phyloP scores from a whole-genome alignment of 2,329 filamentous ascomycete genomes.

The Trichoderma atroviride region DNA sequence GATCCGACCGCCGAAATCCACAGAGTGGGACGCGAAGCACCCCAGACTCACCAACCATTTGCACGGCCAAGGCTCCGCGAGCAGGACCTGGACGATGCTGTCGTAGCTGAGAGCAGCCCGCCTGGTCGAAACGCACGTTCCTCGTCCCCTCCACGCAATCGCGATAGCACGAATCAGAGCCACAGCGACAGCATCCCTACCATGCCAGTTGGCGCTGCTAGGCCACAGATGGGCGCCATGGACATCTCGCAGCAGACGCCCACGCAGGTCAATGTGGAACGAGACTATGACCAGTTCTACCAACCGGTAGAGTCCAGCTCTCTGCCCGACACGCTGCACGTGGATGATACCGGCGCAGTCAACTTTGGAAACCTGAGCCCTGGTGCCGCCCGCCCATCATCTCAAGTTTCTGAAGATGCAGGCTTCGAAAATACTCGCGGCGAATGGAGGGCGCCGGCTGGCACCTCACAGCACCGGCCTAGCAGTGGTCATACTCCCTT shows the following conservation, averaged over 20 bases:
- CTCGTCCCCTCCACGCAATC: neutral
- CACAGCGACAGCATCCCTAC: slow-evolving; percentile 29
- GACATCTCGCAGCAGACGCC: slow-evolving; percentile 55
- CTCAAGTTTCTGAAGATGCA: slow-evolving; percentile 47
- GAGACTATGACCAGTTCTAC: slow-evolving; percentile 56
- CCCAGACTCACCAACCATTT: slow-evolving; percentile 19
- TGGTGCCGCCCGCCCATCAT: slow-evolving; percentile 41
- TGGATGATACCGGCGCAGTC: slow-evolving; percentile 55
- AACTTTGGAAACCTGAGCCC: slow-evolving; percentile 47
- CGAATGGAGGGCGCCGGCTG: slow-evolving; percentile 43
- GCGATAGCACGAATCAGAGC: neutral
- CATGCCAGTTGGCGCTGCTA: slow-evolving; percentile 28
- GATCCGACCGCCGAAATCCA: neutral
- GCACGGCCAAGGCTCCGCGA: slow-evolving; percentile 1
- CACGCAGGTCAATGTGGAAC: slow-evolving; percentile 59
- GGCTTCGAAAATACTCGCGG: slow-evolving; percentile 45
- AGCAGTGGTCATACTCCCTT: slow-evolving; percentile 39
- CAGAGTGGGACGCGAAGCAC: slow-evolving; percentile 18
- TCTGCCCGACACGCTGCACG: slow-evolving; percentile 40
- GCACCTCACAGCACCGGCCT: slow-evolving; percentile 40
- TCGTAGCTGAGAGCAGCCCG: slow-evolving; percentile 28
- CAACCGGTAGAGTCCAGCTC: slow-evolving; percentile 37
- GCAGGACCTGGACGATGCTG: slow-evolving; percentile 19
- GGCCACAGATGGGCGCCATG: slow-evolving; percentile 40
- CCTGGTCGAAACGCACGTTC: slow-evolving; percentile 12